These are phyloP conservation scores for Starmera quercuum DNA, from an alignment of 805 yeast species.

Conservation along the genomic window DNA sequence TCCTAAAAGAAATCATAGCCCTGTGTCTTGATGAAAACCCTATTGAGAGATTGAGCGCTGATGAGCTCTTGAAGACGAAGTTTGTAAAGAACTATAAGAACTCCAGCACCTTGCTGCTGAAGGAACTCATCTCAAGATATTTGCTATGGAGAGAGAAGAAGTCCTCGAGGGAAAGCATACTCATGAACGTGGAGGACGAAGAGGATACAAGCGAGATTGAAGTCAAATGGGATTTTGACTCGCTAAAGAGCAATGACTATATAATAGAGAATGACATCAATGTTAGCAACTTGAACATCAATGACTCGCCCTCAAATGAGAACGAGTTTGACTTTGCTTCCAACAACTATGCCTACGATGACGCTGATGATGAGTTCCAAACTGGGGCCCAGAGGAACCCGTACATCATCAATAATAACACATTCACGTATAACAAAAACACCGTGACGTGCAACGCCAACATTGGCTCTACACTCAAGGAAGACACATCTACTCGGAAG, in stretches of 20 bases:
- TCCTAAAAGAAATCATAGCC: conserved; percentile 82
- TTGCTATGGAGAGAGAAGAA: conserved; percentile 68
- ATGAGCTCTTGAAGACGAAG: conserved; percentile 67
- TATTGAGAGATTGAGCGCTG: conserved; percentile 80
- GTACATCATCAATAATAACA: conserved; percentile 8
- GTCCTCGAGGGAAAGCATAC: conserved; percentile 44
- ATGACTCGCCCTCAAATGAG: conserved; percentile 6
- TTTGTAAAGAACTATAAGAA: conserved; percentile 59
- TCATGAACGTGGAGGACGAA: conserved; percentile 33
- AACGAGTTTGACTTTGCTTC: conserved; percentile 17
- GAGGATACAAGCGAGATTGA: conserved; percentile 31
- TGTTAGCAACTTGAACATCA: conserved; percentile 25
- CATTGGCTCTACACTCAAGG: conserved; percentile 17
- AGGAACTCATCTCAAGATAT: conserved; percentile 70
- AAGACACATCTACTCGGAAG: conserved; percentile 22
- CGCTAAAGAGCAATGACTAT: conserved; percentile 66
- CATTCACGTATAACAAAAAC: conserved; percentile 20
- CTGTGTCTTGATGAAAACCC: conserved; percentile 92
- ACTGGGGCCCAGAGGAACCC: conserved; percentile 14
- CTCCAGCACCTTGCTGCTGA: conserved; percentile 50
- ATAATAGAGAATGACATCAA: conserved; percentile 64
- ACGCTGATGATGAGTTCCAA: conserved; percentile 21
- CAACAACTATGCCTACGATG: conserved; percentile 15
- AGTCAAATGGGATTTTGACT: conserved; percentile 87
- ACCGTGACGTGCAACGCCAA: conserved; percentile 23